phyloP scores from a whole-genome alignment of 176 grass and related monocot genomes.

The Tillandsia fasciculata region DNA sequence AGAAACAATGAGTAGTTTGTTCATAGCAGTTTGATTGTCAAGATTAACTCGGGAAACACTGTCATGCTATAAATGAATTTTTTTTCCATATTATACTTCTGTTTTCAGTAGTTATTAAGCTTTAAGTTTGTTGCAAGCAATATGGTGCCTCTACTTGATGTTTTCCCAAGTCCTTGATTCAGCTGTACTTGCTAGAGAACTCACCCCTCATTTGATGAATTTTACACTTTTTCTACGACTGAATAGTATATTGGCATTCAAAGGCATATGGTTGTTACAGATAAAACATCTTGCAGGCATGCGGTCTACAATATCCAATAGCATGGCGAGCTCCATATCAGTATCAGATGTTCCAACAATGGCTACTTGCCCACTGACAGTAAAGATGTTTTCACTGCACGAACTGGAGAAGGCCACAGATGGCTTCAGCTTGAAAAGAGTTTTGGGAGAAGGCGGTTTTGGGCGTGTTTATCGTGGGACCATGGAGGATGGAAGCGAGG shows the following conservation, averaged over 20 bases:
- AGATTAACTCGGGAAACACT: too few species aligned
- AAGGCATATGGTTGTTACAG: conserved; percentile 8
- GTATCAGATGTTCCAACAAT: conserved; percentile 56
- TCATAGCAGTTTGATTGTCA: too few species aligned
- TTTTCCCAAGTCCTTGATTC: too few species aligned
- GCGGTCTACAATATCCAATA: conserved; percentile 60
- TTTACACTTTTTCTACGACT: too few species aligned
- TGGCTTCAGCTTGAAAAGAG: conserved; percentile 54
- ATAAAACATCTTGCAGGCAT: conserved; percentile 30
- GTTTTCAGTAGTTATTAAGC: too few species aligned
- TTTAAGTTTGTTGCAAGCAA: too few species aligned
- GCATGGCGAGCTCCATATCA: conserved; percentile 53
- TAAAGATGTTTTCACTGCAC: conserved; percentile 60
- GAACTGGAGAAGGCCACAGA: conserved; percentile 82
- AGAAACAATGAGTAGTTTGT: too few species aligned
- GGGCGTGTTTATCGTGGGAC: conserved; percentile 76
- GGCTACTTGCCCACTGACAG: conserved; percentile 54
- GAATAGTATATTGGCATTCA: neutral
- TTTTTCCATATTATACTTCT: too few species aligned
- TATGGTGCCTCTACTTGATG: too few species aligned
- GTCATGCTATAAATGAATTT: too few species aligned
- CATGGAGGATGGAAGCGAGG: conserved; percentile 55
- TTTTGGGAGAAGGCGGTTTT: conserved; percentile 90
- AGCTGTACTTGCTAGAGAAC: too few species aligned
- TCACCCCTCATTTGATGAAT: too few species aligned